Evolutionary conservation across 768 basidiomycete species (phyloP).

Genomic region (Suillus fuscotomentosus): DNA sequence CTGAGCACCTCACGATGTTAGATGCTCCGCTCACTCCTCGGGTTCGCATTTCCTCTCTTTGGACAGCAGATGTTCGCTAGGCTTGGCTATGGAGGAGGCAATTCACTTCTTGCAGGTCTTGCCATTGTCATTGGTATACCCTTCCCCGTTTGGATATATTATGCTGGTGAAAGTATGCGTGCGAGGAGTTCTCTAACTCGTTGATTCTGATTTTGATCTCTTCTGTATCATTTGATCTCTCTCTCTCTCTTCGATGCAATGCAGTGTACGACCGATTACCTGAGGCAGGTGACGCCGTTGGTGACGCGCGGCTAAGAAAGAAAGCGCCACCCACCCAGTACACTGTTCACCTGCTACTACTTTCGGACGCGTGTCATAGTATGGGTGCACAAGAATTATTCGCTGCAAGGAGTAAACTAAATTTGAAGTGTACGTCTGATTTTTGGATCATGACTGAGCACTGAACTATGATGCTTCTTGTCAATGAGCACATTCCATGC

Average conservation of each 20-base stretch:
- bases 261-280: no score
- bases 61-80: neutral
- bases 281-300: no score
- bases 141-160: neutral
- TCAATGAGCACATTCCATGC: no score
- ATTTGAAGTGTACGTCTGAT: neutral
- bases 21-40: neutral
- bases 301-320: no score
- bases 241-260: neutral
- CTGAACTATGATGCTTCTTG: no score
- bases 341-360: no score
- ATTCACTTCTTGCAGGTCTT: neutral
- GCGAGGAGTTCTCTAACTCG: neutral
- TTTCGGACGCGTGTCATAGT: neutral
- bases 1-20: neutral
- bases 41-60: neutral
- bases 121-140: neutral
- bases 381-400: neutral
- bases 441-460: neutral
- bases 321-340: no score
- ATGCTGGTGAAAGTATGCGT: neutral
- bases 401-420: neutral
- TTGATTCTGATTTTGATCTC: neutral
- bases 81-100: neutral
- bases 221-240: constrained; percentile 18